Evolutionary conservation across 2,329 filamentous ascomycete genomes (phyloP).

Genomic region (Trichophyton verrucosum): DNA sequence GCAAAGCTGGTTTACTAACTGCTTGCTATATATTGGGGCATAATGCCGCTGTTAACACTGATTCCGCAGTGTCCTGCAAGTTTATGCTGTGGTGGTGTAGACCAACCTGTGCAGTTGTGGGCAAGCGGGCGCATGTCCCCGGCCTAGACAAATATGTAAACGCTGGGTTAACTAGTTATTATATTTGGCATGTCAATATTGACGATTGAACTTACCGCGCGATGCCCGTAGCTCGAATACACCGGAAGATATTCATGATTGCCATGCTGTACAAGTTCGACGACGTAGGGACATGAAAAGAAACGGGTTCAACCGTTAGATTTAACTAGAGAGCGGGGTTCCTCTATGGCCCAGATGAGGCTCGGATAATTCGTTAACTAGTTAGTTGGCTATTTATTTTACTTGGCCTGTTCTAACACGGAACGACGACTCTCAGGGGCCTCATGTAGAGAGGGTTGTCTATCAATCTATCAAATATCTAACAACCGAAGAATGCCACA

Average conservation of each 20-base stretch:
- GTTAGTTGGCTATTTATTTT: too few species aligned
- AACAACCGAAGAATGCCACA: too few species aligned
- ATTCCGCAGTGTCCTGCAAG: background rate
- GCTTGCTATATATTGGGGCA: background rate
- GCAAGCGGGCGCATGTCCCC: background rate
- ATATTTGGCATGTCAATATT: background rate
- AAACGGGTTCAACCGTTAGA: background rate
- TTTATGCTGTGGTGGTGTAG: background rate
- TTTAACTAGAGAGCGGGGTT: background rate
- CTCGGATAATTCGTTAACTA: too few species aligned
- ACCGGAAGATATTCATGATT: background rate
- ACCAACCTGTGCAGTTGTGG: background rate
- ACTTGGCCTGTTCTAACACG: too few species aligned
- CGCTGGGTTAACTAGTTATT: background rate
- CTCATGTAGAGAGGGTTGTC: too few species aligned
- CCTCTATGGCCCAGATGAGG: background rate
- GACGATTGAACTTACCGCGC: background rate
- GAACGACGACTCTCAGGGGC: too few species aligned
- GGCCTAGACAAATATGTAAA: background rate
- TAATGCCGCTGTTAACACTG: background rate
- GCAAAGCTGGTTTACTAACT: background rate
- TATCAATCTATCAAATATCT: too few species aligned
- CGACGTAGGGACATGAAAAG: background rate
- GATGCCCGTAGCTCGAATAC: background rate
- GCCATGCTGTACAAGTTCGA: background rate